A percentile compares a stretch with the other conserved stretches of the same genome.
These are phyloP conservation scores for Tolypocladium album DNA, from an alignment of 2,329 filamentous ascomycete species.

Conservation along the genomic window DNA sequence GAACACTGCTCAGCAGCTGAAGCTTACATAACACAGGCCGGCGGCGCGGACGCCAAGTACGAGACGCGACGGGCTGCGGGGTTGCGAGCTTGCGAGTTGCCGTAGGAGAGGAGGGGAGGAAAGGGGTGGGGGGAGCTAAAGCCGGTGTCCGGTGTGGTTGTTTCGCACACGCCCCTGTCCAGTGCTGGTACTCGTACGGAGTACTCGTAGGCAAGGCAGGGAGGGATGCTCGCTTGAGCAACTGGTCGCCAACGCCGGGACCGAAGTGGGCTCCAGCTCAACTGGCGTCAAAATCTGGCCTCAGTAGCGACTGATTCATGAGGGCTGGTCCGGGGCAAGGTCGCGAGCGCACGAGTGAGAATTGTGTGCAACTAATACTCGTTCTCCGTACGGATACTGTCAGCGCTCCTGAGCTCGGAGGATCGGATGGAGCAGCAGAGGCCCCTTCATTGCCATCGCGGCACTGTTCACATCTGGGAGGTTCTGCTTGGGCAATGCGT, in stretches of 20 bases:
- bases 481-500: not conserved
- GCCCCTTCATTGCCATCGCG: not conserved
- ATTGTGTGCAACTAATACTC: too few species aligned
- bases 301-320: not conserved
- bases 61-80: not conserved
- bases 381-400: not conserved
- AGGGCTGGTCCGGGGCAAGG: not conserved
- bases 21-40: not conserved
- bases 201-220: not conserved
- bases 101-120: not conserved
- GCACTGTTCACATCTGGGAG: not conserved
- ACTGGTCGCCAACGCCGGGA: not conserved
- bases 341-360: not conserved
- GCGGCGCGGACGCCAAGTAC: not conserved
- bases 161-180: not conserved
- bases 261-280: not conserved
- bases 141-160: not conserved
- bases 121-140: not conserved
- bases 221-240: not conserved
- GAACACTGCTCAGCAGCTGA: not conserved
- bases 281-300: not conserved
- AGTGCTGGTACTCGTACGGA: too few species aligned
- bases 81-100: not conserved
- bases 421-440: not conserved
- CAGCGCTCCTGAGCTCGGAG: not conserved